phyloP scores from a whole-genome alignment of 1,284 basidiomycete species.

The Boletus sp. region DNA sequence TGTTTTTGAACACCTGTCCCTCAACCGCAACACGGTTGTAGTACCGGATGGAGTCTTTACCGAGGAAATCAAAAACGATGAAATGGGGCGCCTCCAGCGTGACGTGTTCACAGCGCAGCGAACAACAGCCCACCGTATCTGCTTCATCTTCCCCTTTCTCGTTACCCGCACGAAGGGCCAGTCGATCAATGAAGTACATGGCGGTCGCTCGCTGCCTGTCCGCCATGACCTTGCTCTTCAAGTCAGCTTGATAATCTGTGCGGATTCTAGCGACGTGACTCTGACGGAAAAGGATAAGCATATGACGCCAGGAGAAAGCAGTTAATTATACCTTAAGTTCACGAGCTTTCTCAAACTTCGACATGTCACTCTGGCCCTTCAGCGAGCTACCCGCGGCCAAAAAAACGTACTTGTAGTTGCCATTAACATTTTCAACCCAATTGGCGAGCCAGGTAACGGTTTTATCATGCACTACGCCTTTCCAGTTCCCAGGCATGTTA shows the following conservation, averaged over 20 bases:
- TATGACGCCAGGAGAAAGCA: background rate
- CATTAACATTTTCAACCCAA: slow-evolving; percentile 95
- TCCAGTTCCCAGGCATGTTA: slow-evolving; percentile 87
- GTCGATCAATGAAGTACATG: slow-evolving; percentile 94
- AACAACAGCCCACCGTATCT: slow-evolving; percentile 96
- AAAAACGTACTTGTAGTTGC: slow-evolving; percentile 94
- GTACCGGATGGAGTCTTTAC: slow-evolving; percentile 97
- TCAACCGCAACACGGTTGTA: slow-evolving; percentile 88
- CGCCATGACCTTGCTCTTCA: slow-evolving; percentile 88
- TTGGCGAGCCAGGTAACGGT: slow-evolving; percentile 97
- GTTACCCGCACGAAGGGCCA: slow-evolving; percentile 94
- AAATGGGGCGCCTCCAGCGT: slow-evolving; percentile 82
- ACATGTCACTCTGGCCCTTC: slow-evolving; percentile 95
- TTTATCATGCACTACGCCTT: slow-evolving; percentile 81
- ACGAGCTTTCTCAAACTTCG: slow-evolving; percentile 94
- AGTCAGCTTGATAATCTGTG: slow-evolving; percentile 77
- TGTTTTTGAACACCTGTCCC: slow-evolving; percentile 86
- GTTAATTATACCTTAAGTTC: slow-evolving; percentile 72
- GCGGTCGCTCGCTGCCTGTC: slow-evolving; percentile 92
- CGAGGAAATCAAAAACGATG: slow-evolving; percentile 92
- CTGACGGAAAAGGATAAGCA: slow-evolving; percentile 40
- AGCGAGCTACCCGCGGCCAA: slow-evolving; percentile 89
- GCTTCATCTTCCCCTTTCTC: slow-evolving; percentile 98
- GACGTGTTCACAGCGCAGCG: slow-evolving; percentile 90
- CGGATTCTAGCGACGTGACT: slow-evolving; percentile 88